Evolutionary conservation across 176 grass and related monocot genomes (phyloP).

Genomic region (Chrysopogon serrulatus): DNA sequence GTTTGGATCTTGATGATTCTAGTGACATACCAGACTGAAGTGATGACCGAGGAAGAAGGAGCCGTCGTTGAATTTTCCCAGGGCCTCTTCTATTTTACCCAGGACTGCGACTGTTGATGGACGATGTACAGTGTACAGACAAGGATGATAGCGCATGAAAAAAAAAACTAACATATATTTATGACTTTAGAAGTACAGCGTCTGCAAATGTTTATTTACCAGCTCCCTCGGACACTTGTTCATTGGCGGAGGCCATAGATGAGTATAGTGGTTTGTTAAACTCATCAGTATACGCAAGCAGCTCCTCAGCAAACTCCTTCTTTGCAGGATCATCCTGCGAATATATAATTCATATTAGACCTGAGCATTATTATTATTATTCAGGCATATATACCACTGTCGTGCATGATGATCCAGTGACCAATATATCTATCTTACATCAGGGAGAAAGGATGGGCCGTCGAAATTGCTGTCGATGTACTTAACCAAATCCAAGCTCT

Average conservation of each 20-base stretch:
- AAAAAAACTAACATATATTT: neutral
- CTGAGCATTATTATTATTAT: too few relatives aligned
- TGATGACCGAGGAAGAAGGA: too few relatives aligned
- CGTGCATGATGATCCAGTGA: too few relatives aligned
- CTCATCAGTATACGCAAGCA: conserved; percentile 44
- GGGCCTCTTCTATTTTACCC: conserved; percentile 72
- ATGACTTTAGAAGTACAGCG: too few relatives aligned
- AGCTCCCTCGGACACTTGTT: conserved; percentile 34
- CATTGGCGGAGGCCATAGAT: conserved; percentile 41
- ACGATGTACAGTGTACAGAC: conserved; percentile 4
- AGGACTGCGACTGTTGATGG: conserved; percentile 69
- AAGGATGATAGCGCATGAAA: neutral
- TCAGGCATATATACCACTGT: too few relatives aligned
- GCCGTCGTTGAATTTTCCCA: too few relatives aligned
- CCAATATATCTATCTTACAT: too few relatives aligned
- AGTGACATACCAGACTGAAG: conserved; percentile 67
- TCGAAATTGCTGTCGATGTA: conserved; percentile 69
- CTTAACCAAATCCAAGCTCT: conserved; percentile 85
- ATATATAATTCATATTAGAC: too few relatives aligned
- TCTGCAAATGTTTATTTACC: too few relatives aligned
- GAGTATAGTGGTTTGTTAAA: conserved; percentile 38
- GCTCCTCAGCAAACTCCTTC: conserved; percentile 65
- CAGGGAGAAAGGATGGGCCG: conserved; percentile 59
- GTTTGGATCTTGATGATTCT: too few relatives aligned
- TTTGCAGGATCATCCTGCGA: conserved; percentile 72